These are phyloP conservation scores for Zygotorulaspora sp. DNA, from an alignment of 805 yeast species.

Conservation along the genomic window DNA sequence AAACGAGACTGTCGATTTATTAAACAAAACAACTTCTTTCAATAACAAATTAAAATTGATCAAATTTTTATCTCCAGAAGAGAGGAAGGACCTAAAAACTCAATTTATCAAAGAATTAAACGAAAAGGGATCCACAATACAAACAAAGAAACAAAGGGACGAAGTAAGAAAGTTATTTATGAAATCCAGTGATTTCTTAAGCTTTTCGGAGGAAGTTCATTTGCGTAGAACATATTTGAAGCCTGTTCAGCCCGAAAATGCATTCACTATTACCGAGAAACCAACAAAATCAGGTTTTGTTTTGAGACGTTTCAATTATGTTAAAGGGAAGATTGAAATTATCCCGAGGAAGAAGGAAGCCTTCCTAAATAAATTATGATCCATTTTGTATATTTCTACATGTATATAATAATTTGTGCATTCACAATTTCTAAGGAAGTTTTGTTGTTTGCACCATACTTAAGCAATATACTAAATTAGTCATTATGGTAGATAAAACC, in stretches of 20 bases:
- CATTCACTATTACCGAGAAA: constrained; percentile 36
- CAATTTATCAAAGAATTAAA: constrained; percentile 26
- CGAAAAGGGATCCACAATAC: constrained; percentile 12
- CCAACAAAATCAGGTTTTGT: constrained; percentile 48
- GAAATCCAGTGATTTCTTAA: constrained; percentile 30
- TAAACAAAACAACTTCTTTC: constrained; percentile 26
- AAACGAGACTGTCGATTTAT: constrained; percentile 9
- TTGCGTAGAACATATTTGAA: constrained; percentile 51
- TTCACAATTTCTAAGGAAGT: no score
- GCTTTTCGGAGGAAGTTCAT: constrained; percentile 34
- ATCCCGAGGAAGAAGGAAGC: constrained; percentile 53
- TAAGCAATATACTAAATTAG: no score
- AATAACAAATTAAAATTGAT: constrained; percentile 26
- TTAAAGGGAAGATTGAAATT: constrained; percentile 46
- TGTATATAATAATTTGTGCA: no score
- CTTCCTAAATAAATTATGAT: constrained; percentile 33
- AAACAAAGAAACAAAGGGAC: constrained; percentile 31
- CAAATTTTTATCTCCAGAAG: constrained; percentile 30
- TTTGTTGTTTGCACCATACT: no score
- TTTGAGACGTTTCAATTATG: constrained; percentile 59
- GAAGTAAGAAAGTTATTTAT: constrained; percentile 43
- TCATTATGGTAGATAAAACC: no score
- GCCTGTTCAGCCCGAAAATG: constrained; percentile 49
- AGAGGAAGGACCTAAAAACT: constrained; percentile 25
- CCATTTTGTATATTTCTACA: constrained; percentile 4